Base-by-base conservation (phyloP, 495 filamentous ascomycete genomes). In the Penicillium silybi region DNA sequence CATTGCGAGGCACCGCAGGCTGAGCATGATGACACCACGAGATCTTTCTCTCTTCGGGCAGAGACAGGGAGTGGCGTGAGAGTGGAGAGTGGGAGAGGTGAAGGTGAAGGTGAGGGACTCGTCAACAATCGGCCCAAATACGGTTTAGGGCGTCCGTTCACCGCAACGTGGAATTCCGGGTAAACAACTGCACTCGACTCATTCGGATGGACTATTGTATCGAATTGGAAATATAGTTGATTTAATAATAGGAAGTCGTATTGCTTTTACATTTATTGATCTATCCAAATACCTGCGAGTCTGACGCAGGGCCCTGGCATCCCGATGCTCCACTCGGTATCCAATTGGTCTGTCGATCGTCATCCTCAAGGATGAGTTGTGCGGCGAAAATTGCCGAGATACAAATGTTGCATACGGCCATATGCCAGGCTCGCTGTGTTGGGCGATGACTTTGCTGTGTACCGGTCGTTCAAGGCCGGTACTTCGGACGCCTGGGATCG, bases 21-120 rank as follows among this genome's bases (percentile, higher is more conserved):
- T 26, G 54, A 69, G 68, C 72, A 75, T 75, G 67, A 51, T 71
- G 68, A 59, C 63, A 53, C 57, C 58, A 64, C 29, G 11, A 50
- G 44, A 37, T 18, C 44, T 38, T 29, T 18, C 4, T 16, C 22
- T 42, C n/a, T n/a, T n/a, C 17, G 19, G 18, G 6, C 20, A 17
- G 18, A 9, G 47, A 16, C 13, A 47, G 37, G 18, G 35, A 37
- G 52, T 62, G 48, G 49, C 51, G 41, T 52, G 48, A 50, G 39
- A 29, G 38, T 41, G 27, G 44, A 50, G 26, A 26, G n/a, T n/a
- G n/a, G n/a, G 50, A 41, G 19, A 10, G 11, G 29, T 32, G 45
- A 55, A 46, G 38, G 46, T 55, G 44, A 53, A 53, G 48, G 42
- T 48, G 54, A 55, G 45, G 48, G 44, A 45, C 43, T 45, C 42